Evolutionary conservation across 208 protist species (phyloP).

Genomic region (Naegleria lovaniensis): DNA sequence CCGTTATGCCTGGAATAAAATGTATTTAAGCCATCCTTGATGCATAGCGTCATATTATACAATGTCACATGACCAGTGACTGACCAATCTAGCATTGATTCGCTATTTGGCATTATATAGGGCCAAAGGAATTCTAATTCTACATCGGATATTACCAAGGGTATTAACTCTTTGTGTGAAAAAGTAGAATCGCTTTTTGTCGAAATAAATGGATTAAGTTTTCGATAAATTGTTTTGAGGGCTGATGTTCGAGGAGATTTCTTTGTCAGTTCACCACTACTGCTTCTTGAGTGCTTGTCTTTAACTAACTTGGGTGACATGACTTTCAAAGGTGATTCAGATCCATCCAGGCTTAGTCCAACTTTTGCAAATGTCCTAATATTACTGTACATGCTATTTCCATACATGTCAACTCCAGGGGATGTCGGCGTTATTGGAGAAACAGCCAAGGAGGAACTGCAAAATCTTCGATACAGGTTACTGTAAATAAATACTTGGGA

Average conservation of each 20-base stretch:
- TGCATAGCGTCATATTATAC: neutral
- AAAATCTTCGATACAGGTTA: neutral
- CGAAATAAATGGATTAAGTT: slow-evolving; percentile 5
- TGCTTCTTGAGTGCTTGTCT: neutral
- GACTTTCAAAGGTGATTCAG: neutral
- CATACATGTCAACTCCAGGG: neutral
- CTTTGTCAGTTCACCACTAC: neutral
- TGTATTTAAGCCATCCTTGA: neutral
- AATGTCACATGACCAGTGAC: neutral
- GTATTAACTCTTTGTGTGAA: neutral
- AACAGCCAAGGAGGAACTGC: neutral
- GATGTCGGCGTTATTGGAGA: neutral
- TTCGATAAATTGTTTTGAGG: neutral
- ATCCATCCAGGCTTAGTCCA: neutral
- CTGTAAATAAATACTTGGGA: neutral
- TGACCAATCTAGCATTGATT: neutral
- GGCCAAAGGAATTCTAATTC: neutral
- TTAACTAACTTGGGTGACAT: neutral
- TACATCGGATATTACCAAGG: neutral
- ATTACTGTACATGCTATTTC: neutral
- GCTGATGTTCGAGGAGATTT: neutral
- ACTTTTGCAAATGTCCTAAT: neutral
- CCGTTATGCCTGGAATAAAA: neutral
- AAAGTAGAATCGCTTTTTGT: neutral
- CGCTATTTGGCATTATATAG: neutral